These are phyloP conservation scores for Histomonas meleagridis DNA, from an alignment of 208 protist species.

Conservation along the genomic window DNA sequence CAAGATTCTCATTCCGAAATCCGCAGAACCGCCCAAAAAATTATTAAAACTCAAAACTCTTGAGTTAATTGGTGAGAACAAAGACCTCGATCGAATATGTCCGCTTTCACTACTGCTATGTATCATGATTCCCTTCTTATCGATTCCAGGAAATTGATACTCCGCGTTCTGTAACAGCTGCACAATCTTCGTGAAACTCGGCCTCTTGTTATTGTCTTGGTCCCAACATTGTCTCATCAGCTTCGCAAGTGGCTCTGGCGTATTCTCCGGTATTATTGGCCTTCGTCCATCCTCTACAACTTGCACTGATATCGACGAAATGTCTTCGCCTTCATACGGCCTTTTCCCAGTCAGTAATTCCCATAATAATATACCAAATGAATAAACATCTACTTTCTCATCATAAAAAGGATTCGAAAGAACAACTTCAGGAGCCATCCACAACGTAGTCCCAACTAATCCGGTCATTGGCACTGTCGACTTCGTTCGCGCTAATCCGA, in stretches of 20 bases:
- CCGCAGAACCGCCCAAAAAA: background rate
- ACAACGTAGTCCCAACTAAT: conserved; percentile 23
- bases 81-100: too few relatives aligned
- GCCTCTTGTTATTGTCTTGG: background rate
- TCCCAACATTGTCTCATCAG: background rate
- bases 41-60: background rate
- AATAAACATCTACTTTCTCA: conserved; percentile 49
- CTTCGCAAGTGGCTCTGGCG: background rate
- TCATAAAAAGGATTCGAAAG: conserved; percentile 41
- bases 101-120: too few relatives aligned
- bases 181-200: background rate
- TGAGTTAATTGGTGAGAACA: background rate
- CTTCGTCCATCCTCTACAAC: background rate
- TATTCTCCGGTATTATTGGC: background rate
- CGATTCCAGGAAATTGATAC: background rate
- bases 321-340: conserved; percentile 35
- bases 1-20: background rate
- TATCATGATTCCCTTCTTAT: too few relatives aligned
- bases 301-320: background rate
- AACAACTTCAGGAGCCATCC: conserved; percentile 36
- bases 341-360: conserved; percentile 50
- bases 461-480: background rate
- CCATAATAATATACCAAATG: conserved; percentile 52
- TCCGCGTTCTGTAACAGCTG: background rate
- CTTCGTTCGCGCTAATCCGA: background rate